Base-by-base conservation (phyloP, 2,329 filamentous ascomycete species). In the Fusarium newnesense region DNA sequence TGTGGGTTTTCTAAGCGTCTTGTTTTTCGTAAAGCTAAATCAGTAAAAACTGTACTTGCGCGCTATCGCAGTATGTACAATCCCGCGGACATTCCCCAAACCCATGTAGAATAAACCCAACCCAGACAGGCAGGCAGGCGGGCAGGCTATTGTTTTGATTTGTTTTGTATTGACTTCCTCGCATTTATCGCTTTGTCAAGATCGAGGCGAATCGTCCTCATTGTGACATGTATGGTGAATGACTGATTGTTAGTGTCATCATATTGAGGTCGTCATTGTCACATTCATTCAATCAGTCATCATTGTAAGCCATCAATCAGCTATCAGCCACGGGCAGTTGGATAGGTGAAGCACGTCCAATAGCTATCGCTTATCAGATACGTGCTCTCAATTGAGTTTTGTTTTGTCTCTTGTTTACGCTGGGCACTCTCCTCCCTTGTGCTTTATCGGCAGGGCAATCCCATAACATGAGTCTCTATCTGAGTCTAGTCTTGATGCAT, bases 281-380 rank as follows among this genome's bases (percentile, higher is more conserved):
- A 40, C 24, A 19, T 18, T 54, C 34, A 40, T 24, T 54, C 50
- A 54, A 34, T 53, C 47, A 47, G 34, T 52, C 40, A 60, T 52
- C 40, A 60, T 52, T 46, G 46, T 61, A 47, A 69, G 46, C 58
- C 63, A 69, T 77, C 56, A 74, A 40, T 49, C 32, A 58, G 54
- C 62, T 62, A 60, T 76, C 73, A 74, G 75, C 63, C 67, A 77
- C 57, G 60, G 57, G 52, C 36, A 47, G 59, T 60, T 60, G 12
- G 18, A 58, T 46, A 60, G 39, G 68, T 42, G 43, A 63, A 53
- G 47, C 60, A 62, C 58, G 26, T 28, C 60, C 49, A 63, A 61
- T 74, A 42, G 47, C 40, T 50, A 60, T 57, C 34, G 44, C 26
- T 42, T 61, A 60, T 52, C 43, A 54, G 47, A 59, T 39, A 53